Percentiles rank a stretch among this genome's conserved stretches.
Conservation (phyloP, 805 yeast genomes). For the Pichia ethanolica region DNA sequence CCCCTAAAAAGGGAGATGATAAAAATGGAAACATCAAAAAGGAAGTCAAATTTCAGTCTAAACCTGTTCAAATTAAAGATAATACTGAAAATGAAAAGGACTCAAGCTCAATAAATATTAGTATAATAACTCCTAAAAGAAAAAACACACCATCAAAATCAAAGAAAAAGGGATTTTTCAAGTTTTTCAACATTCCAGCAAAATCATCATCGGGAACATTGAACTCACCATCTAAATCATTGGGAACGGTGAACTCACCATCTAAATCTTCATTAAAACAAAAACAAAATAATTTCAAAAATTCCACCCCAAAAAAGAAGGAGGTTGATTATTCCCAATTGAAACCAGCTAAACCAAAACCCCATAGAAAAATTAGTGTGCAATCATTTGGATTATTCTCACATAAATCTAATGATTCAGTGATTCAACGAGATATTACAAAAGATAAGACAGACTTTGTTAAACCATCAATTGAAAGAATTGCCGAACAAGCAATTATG, state of each 20-base stretch:
- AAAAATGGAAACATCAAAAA: not conserved
- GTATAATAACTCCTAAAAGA: not conserved
- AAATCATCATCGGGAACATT: not conserved
- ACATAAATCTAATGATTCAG: not conserved
- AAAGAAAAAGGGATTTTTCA: constrained; percentile 1
- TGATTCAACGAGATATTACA: not conserved
- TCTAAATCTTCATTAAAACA: not conserved
- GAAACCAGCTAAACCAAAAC: constrained; percentile 9
- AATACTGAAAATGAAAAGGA: not conserved
- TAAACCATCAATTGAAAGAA: too few species aligned
- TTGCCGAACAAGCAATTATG: not conserved
- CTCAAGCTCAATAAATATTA: too few species aligned
- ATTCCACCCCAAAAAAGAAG: not conserved
- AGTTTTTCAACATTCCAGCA: not conserved
- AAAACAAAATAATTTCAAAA: not conserved
- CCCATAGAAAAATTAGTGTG: constrained; percentile 2
- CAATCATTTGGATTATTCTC: constrained; percentile 3
- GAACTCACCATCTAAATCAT: not conserved
- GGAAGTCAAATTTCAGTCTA: not conserved
- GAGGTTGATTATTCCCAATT: not conserved
- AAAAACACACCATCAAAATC: not conserved
- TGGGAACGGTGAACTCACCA: too few species aligned
- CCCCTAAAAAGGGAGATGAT: not conserved
- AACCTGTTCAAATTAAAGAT: not conserved
- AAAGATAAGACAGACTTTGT: too few species aligned